These are phyloP conservation scores for Elasticomyces elasticus DNA, from an alignment of 495 filamentous ascomycete genomes.

Conservation along the genomic window DNA sequence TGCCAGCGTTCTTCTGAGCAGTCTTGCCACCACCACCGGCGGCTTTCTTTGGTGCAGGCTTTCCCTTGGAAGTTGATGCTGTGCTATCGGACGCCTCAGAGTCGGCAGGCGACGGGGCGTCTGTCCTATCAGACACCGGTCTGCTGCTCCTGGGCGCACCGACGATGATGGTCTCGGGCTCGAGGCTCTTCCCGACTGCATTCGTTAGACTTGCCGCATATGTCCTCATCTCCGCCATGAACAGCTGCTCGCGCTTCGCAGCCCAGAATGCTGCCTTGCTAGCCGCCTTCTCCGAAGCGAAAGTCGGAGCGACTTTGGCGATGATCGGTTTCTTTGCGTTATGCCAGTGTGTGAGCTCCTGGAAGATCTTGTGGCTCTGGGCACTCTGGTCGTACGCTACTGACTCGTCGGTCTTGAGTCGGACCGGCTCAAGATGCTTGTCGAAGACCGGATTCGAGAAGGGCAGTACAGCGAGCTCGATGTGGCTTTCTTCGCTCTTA, in stretches of 20 bases:
- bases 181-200: slow-evolving; percentile 49
- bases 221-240: slow-evolving; percentile 51
- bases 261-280: slow-evolving; percentile 24
- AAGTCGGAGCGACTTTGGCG: slow-evolving; percentile 21
- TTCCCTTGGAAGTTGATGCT: slow-evolving; percentile 5
- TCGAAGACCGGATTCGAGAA: slow-evolving; percentile 53
- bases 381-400: slow-evolving; percentile 10
- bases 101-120: slow-evolving; percentile 9
- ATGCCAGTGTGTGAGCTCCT: slow-evolving; percentile 58
- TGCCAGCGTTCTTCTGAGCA: slow-evolving; percentile 21
- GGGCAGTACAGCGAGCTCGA: slow-evolving; percentile 40
- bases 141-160: slow-evolving; percentile 11
- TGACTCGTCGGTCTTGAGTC: slow-evolving; percentile 33
- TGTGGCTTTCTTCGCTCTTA: not conserved
- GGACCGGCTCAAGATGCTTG: slow-evolving; percentile 44
- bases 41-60: slow-evolving; percentile 13
- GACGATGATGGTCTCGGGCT: slow-evolving; percentile 50
- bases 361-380: slow-evolving; percentile 36
- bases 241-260: slow-evolving; percentile 40
- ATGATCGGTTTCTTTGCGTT: slow-evolving; percentile 45
- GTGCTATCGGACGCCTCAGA: slow-evolving; percentile 10
- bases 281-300: slow-evolving; percentile 13
- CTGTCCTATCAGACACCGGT: not conserved
- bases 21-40: slow-evolving; percentile 18
- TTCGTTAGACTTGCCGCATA: slow-evolving; percentile 67